Percentiles rank a stretch among this genome's conserved stretches.
These are phyloP conservation scores for Comarum palustre DNA, from an alignment of 306 rosid genomes.

Conservation along the genomic window DNA sequence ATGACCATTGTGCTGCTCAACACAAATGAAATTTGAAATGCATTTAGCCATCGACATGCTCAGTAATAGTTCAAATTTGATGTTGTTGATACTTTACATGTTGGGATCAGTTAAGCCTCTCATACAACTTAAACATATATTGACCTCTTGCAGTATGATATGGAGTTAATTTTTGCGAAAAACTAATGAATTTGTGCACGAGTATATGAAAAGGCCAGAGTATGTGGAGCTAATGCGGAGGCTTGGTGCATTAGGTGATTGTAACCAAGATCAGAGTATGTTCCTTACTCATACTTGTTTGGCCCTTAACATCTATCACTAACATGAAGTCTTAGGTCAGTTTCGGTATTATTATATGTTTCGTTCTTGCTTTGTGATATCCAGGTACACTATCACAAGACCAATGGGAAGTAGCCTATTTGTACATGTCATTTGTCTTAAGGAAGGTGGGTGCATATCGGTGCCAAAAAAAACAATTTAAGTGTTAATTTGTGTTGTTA, in stretches of 20 bases:
- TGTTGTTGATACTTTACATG: neutral
- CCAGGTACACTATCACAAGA: conserved; percentile 61
- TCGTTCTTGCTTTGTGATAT: neutral
- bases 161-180: conserved; percentile 80
- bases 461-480: neutral
- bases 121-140: conserved; percentile 10
- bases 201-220: conserved; percentile 70
- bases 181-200: conserved; percentile 78
- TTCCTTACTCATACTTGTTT: neutral
- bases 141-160: conserved; percentile 57
- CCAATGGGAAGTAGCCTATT: conserved; percentile 72
- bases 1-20: neutral
- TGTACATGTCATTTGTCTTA: conserved; percentile 57
- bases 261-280: conserved; percentile 84
- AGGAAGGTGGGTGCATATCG: conserved; percentile 42
- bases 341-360: neutral
- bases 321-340: neutral
- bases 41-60: neutral
- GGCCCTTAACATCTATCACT: neutral
- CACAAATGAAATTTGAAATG: neutral
- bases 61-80: neutral
- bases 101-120: neutral
- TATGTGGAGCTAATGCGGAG: conserved; percentile 86
- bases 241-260: conserved; percentile 96
- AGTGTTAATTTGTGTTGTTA: neutral